Evolutionary conservation across 2,329 filamentous ascomycete genomes (phyloP).

Genomic region (Arachnomyces sp.): DNA sequence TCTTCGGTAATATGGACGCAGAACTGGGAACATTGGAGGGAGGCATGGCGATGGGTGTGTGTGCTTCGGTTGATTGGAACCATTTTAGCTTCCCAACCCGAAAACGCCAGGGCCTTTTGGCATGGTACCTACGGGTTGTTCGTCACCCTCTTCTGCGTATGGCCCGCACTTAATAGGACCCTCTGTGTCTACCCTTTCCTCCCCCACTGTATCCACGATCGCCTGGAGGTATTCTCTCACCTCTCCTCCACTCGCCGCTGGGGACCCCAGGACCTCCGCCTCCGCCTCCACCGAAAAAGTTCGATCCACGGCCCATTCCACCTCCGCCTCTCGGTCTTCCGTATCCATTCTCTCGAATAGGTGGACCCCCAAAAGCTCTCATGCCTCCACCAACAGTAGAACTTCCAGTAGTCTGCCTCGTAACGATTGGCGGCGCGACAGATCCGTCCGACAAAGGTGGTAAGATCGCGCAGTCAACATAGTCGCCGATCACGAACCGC

Average conservation of each 20-base stretch:
- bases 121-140: constrained; percentile 11
- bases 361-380: constrained; percentile 26
- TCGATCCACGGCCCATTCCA: constrained; percentile 30
- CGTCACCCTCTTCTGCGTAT: not conserved
- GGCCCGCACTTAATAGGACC: constrained; percentile 27
- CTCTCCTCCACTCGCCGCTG: constrained; percentile 42
- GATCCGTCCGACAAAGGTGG: constrained; percentile 67
- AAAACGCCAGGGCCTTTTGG: too few species aligned
- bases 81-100: too few species aligned
- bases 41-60: too few species aligned
- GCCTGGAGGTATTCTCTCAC: constrained; percentile 37
- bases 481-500: constrained; percentile 83
- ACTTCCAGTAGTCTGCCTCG: constrained; percentile 40
- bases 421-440: constrained; percentile 56
- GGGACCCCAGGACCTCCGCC: constrained; percentile 34
- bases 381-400: constrained; percentile 34
- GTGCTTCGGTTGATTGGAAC: too few species aligned
- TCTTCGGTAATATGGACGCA: too few species aligned
- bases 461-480: constrained; percentile 72
- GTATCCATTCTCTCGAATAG: constrained; percentile 39
- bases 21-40: too few species aligned
- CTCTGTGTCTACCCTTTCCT: constrained; percentile 17
- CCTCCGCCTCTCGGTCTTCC: constrained; percentile 32
- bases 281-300: constrained; percentile 30
- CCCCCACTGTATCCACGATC: constrained; percentile 33